Conservation (phyloP, 2,329 filamentous ascomycete genomes). For the Pochonia chlamydosporia region DNA sequence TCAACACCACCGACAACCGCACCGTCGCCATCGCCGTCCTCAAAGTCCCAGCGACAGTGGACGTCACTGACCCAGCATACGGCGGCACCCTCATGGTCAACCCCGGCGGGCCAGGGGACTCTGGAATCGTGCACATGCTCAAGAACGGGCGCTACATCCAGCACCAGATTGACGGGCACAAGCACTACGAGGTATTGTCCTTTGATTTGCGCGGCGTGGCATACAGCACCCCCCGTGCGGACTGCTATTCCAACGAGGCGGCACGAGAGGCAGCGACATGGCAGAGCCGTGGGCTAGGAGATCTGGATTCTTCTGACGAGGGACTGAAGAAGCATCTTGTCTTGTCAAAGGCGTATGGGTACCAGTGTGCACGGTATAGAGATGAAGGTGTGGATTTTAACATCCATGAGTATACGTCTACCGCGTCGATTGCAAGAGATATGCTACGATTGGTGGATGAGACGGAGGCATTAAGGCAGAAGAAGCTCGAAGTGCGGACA, state of each 20-base stretch:
- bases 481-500: no score
- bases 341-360: slow-evolving; percentile 15
- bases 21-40: slow-evolving; percentile 31
- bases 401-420: slow-evolving; percentile 19
- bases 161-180: slow-evolving; percentile 20
- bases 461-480: slow-evolving; percentile 5
- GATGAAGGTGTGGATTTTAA: slow-evolving; percentile 8
- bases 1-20: slow-evolving; percentile 18
- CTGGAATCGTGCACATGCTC: slow-evolving; percentile 22
- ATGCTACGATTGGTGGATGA: slow-evolving; percentile 7
- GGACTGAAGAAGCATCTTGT: slow-evolving; percentile 7
- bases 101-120: slow-evolving; percentile 33
- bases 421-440: slow-evolving; percentile 6
- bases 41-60: slow-evolving; percentile 29
- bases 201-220: slow-evolving; percentile 33
- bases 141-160: slow-evolving; percentile 19
- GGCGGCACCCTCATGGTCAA: slow-evolving; percentile 32
- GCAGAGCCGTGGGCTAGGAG: slow-evolving; percentile 22
- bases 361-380: slow-evolving; percentile 17
- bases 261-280: slow-evolving; percentile 20
- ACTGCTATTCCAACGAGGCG: slow-evolving; percentile 12
- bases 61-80: slow-evolving; percentile 25
- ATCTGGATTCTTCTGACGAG: slow-evolving; percentile 8
- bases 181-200: slow-evolving; percentile 29
- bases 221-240: slow-evolving; percentile 3